Conservation (phyloP, 2,329 filamentous ascomycete genomes). For the Pseudogymnoascus sp. region DNA sequence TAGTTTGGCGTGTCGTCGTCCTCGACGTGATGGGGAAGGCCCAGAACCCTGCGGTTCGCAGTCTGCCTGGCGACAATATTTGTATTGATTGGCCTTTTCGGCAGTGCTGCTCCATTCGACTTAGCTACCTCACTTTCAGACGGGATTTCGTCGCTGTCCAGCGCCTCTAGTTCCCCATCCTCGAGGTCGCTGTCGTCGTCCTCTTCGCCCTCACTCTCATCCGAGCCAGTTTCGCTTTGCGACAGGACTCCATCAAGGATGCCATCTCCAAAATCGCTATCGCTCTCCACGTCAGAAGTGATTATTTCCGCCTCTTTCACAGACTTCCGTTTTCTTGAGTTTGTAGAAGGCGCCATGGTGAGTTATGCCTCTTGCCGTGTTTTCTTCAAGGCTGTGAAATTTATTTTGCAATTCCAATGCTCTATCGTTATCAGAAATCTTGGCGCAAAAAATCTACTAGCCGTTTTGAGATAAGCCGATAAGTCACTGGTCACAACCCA, state of each 20-base stretch:
- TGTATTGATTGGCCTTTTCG: constrained; percentile 12
- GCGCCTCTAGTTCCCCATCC: constrained; percentile 32
- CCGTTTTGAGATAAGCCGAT: not conserved
- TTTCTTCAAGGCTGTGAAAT: constrained; percentile 11
- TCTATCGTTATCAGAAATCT: constrained; percentile 11
- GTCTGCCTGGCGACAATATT: constrained; percentile 26
- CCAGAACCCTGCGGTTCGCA: not conserved
- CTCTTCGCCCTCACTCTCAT: constrained; percentile 41
- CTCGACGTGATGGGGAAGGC: constrained; percentile 17
- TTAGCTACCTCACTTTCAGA: constrained; percentile 32
- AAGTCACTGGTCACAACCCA: not conserved
- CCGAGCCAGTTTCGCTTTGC: constrained; percentile 50
- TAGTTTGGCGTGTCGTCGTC: constrained; percentile 42
- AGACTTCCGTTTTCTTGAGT: constrained; percentile 53
- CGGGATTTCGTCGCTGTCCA: constrained; percentile 44
- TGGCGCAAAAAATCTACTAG: constrained; percentile 3
- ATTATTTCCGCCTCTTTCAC: constrained; percentile 46
- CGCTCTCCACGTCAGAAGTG: constrained; percentile 45
- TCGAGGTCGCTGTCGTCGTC: constrained; percentile 39
- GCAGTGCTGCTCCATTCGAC: constrained; percentile 24
- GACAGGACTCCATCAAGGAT: constrained; percentile 51
- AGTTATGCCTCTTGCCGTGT: constrained; percentile 6
- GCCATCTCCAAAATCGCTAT: constrained; percentile 52
- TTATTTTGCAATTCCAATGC: constrained; percentile 10
- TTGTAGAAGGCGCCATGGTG: constrained; percentile 25